Evolutionary conservation across 2,329 filamentous ascomycete genomes (phyloP).

Genomic region (Botryotinia convoluta): DNA sequence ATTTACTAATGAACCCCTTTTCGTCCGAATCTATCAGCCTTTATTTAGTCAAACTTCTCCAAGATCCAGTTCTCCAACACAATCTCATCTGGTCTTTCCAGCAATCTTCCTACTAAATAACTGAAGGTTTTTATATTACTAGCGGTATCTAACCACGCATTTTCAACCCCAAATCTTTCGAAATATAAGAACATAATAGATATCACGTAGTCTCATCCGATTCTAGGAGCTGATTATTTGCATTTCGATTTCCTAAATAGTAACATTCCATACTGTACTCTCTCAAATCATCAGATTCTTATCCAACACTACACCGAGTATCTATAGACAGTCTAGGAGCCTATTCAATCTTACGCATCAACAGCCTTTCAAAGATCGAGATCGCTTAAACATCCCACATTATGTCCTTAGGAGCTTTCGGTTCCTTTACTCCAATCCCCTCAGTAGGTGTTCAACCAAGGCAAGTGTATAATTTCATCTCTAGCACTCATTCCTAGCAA

Average conservation of each 20-base stretch:
- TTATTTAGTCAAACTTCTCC: neutral
- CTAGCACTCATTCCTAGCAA: too few species aligned
- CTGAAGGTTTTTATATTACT: neutral
- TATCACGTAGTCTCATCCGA: neutral
- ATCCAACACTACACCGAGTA: neutral
- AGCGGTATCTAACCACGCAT: neutral
- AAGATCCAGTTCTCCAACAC: neutral
- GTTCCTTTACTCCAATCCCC: neutral
- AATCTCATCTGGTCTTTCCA: neutral
- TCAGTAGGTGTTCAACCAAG: neutral
- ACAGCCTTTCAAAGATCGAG: neutral
- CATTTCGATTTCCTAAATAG: neutral
- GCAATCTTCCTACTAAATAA: neutral
- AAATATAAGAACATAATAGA: neutral
- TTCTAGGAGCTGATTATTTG: neutral
- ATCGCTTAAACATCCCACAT: neutral
- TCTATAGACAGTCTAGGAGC: neutral
- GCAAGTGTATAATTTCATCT: neutral
- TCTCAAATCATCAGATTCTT: neutral
- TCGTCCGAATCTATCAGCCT: accelerated
- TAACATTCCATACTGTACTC: neutral
- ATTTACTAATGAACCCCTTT: neutral
- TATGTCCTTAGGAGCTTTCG: neutral
- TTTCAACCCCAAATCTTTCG: neutral
- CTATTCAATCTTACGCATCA: neutral